These are phyloP conservation scores for Tripterygium wilfordii DNA, from an alignment of 177 flowering plant genomes.

Conservation along the genomic window DNA sequence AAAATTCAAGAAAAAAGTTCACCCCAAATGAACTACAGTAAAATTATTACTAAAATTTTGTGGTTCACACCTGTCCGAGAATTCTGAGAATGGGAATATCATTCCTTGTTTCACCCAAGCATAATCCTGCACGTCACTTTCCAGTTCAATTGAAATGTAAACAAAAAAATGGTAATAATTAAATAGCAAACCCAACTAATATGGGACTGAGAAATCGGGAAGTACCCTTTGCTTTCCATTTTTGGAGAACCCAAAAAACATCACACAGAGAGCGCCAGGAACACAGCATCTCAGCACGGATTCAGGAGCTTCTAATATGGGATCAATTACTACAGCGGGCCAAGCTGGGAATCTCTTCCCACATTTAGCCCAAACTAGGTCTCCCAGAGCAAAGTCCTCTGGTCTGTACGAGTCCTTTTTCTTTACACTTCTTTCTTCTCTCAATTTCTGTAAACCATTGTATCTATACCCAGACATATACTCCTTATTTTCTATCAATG, in stretches of 20 bases:
- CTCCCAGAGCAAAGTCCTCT: constrained; percentile 42
- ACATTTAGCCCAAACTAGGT: constrained; percentile 4
- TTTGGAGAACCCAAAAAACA: constrained; percentile 63
- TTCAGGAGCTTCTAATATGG: constrained; percentile 47
- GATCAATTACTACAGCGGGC: constrained; percentile 71
- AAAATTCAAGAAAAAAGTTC: not conserved
- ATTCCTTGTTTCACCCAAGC: constrained; percentile 63
- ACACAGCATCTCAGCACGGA: constrained; percentile 42
- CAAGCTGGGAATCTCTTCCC: constrained; percentile 27
- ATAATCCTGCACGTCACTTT: constrained; percentile 74
- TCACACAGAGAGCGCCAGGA: constrained; percentile 54
- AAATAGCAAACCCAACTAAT: not conserved
- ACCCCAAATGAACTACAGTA: not conserved
- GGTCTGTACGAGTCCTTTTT: constrained; percentile 26
- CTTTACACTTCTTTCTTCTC: constrained; percentile 13
- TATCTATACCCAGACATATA: constrained; percentile 4
- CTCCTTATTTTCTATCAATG: constrained; percentile 4
- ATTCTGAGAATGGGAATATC: constrained; percentile 52
- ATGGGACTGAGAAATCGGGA: not conserved
- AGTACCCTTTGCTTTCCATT: constrained; percentile 67
- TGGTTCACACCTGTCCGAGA: constrained; percentile 57
- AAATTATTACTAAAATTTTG: too few relatives aligned
- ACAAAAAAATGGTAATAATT: constrained; percentile 1
- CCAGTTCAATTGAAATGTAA: constrained; percentile 17
- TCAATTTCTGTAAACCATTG: constrained; percentile 5